A percentile compares a stretch with the other conserved stretches of the same genome.
These are phyloP conservation scores for Solanum sejunctum DNA, from an alignment of 257 asterid genomes.

Conservation along the genomic window DNA sequence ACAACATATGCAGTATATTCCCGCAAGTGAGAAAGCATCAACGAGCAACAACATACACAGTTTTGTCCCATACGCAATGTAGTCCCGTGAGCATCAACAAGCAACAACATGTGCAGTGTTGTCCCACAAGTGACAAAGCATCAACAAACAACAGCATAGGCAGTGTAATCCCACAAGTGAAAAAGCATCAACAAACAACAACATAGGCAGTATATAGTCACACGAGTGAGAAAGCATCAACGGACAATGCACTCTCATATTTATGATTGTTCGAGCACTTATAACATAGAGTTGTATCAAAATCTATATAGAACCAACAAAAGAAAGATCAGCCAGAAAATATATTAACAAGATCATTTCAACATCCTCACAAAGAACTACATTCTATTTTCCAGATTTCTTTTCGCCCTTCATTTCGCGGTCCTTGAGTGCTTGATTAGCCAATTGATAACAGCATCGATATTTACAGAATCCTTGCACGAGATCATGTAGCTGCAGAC, in stretches of 20 bases:
- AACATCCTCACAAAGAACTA: neutral
- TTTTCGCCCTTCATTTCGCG: conserved; percentile 25
- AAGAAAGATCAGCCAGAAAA: neutral
- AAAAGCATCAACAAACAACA: neutral
- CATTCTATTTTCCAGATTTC: neutral
- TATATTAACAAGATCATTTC: neutral
- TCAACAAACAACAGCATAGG: no score
- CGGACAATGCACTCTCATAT: neutral
- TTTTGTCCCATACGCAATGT: no score
- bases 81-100: no score
- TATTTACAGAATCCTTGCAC: conserved; percentile 76
- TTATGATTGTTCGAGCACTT: neutral
- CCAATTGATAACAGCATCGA: conserved; percentile 76
- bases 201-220: neutral
- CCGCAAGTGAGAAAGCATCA: no score
- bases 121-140: no score
- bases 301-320: neutral
- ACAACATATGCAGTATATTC: no score
- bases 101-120: no score
- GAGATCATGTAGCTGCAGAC: conserved; percentile 96
- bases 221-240: neutral
- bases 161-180: no score
- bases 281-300: neutral
- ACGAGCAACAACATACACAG: no score
- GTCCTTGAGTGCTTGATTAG: conserved; percentile 71